Evolutionary conservation across 805 yeast species (phyloP), one percentile per base, ranked within the genome.

Genomic region (Ogataea paraovalis): DNA sequence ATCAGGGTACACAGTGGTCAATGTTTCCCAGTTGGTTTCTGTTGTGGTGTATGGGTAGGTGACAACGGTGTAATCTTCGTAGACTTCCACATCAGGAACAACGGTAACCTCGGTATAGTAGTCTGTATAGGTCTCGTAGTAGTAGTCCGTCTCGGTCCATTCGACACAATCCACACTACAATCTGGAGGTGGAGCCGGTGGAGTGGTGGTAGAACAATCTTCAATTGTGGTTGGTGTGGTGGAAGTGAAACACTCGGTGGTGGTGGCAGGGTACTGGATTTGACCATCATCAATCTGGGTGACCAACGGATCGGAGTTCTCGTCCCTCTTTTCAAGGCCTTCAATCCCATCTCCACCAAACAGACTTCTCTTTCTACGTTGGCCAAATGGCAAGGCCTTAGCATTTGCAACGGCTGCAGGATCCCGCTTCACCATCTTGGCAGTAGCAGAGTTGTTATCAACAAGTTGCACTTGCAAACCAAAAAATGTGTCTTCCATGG

Each of bases 211-310:
- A 13, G 2, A 16, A 20, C 18, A 25, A 14, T 14, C 10, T 30
- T 30, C 34, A 30, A 6, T 30, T 6, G 39, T n/a, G 13, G 41
- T 21, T 12, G 27, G 6, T 10, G 41, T 21, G 20, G 21, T 34
- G 8, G n/a, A n/a, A n/a, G n/a, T n/a, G n/a, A n/a, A n/a, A n/a
- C n/a, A n/a, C n/a, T n/a, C n/a, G n/a, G 27, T 20, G 13, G 27
- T 19, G 7, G 41, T 21, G 20, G 70, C 59, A 37, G 57, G 46
- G 52, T 75, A 73, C 60, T 76, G 80, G 48, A 76, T 66, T 64
- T 77, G 82, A 54, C 82, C 82, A 53, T 78, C 83, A 54, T 71
- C 70, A 47, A 78, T 77, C 66, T 78, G 83, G 53, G 78, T 68
- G 46, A 78, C 60, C 42, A 64, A 73, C 30, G 36, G 44, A 68